These are phyloP conservation scores for Ballota nigra DNA, from an alignment of 257 asterid species.

Conservation along the genomic window DNA sequence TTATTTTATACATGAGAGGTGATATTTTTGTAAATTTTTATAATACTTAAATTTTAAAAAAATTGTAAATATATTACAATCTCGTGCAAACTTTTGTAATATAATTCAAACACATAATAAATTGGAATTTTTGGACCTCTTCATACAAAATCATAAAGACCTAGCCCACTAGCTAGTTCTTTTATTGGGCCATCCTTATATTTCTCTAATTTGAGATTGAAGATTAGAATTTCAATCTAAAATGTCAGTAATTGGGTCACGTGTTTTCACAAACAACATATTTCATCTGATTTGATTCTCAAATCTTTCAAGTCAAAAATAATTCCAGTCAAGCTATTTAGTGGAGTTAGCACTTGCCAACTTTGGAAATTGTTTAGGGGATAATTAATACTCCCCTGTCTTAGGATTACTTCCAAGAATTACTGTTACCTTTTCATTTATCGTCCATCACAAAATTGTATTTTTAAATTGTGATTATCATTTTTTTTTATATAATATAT, in stretches of 20 bases:
- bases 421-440: too few relatives aligned
- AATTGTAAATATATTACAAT: too few relatives aligned
- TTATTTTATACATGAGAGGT: too few relatives aligned
- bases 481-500: too few relatives aligned
- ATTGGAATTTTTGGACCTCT: too few relatives aligned
- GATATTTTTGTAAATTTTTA: too few relatives aligned
- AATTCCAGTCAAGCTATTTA: not conserved
- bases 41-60: too few relatives aligned
- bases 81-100: too few relatives aligned
- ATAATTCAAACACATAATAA: too few relatives aligned
- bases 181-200: not conserved
- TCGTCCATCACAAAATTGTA: too few relatives aligned
- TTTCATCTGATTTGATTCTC: not conserved
- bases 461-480: too few relatives aligned
- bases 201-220: not conserved
- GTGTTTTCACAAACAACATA: not conserved
- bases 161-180: not conserved
- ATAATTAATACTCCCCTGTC: not conserved
- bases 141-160: not conserved
- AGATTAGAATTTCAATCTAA: not conserved
- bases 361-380: not conserved
- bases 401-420: too few relatives aligned
- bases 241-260: not conserved
- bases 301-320: not conserved
- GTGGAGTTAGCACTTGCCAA: conserved; percentile 19